Percentiles rank a stretch among this genome's conserved stretches.
Evolutionary conservation across 352 stramenopile species (phyloP).

Genomic region (Globisporangium takayamanum): DNA sequence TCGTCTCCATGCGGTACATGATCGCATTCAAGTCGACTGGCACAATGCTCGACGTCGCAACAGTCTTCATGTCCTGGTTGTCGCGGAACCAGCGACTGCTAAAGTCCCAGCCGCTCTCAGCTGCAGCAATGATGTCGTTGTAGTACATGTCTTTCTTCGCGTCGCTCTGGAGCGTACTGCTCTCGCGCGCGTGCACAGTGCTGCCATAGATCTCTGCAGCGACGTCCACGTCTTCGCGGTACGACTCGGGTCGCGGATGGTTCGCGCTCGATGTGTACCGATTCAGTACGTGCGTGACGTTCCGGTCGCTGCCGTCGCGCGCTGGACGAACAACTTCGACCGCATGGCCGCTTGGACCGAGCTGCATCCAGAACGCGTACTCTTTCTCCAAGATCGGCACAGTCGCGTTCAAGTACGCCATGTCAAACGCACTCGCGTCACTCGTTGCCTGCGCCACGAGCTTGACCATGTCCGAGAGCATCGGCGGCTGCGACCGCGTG

Average conservation of each 20-base stretch:
- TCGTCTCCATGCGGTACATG: conserved; percentile 72
- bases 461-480: conserved; percentile 86
- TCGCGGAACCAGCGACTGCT: conserved; percentile 78
- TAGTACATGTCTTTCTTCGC: conserved; percentile 70
- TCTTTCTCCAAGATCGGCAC: conserved; percentile 72
- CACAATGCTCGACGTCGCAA: conserved; percentile 60
- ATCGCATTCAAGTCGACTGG: conserved; percentile 85
- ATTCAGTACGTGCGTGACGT: conserved; percentile 51
- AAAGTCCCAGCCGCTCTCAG: conserved; percentile 90
- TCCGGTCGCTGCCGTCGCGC: not conserved
- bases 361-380: conserved; percentile 83
- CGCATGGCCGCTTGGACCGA: conserved; percentile 49
- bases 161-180: conserved; percentile 28
- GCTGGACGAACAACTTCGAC: conserved; percentile 32
- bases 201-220: conserved; percentile 58
- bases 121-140: conserved; percentile 74
- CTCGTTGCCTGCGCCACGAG: conserved; percentile 29
- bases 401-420: conserved; percentile 36
- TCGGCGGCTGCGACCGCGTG: conserved; percentile 83
- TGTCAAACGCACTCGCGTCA: conserved; percentile 33
- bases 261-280: conserved; percentile 72
- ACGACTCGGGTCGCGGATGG: conserved; percentile 81
- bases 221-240: conserved; percentile 71
- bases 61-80: conserved; percentile 57
- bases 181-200: conserved; percentile 21